Conservation (phyloP, 2,329 filamentous ascomycete species). For the Curvularia verruculosa region DNA sequence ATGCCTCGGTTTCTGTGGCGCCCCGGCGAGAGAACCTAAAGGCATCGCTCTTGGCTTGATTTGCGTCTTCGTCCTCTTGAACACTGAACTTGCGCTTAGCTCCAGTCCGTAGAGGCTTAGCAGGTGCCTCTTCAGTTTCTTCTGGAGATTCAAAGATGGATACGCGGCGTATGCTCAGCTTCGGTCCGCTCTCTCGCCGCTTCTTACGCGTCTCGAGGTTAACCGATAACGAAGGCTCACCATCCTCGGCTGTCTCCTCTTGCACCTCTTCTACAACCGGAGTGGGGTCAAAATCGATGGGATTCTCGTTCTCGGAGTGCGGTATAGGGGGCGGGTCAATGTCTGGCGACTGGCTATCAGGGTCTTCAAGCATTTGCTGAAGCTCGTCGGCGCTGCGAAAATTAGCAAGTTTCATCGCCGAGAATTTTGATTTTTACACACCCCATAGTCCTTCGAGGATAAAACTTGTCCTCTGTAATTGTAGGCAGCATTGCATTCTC, state of each 20-base stretch:
- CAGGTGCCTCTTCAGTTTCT: slow-evolving; percentile 33
- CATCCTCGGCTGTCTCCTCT: slow-evolving; percentile 44
- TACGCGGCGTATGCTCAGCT: slow-evolving; percentile 50
- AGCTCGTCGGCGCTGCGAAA: slow-evolving; percentile 64
- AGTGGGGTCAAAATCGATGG: slow-evolving; percentile 53
- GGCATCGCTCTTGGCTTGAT: slow-evolving; percentile 43
- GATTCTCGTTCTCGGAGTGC: slow-evolving; percentile 58
- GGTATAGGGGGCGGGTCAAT: slow-evolving; percentile 65
- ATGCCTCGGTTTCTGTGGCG: slow-evolving; percentile 23
- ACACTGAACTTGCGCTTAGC: slow-evolving; percentile 64
- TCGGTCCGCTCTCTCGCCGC: slow-evolving; percentile 58
- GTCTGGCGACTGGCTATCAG: slow-evolving; percentile 68
- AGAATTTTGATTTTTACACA: slow-evolving; percentile 51
- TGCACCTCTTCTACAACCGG: slow-evolving; percentile 30
- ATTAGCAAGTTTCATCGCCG: slow-evolving; percentile 23
- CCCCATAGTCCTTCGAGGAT: slow-evolving; percentile 71
- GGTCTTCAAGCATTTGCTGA: slow-evolving; percentile 58
- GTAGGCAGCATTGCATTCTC: slow-evolving; percentile 66
- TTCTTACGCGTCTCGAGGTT: slow-evolving; percentile 61
- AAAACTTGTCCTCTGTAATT: slow-evolving; percentile 73
- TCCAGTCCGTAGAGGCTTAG: slow-evolving; percentile 52
- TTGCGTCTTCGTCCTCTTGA: slow-evolving; percentile 56
- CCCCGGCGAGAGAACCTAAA: slow-evolving; percentile 56
- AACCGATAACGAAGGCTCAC: slow-evolving; percentile 49
- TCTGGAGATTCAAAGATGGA: slow-evolving; percentile 53